phyloP scores from a whole-genome alignment of 1,284 basidiomycete species.

The Calocybe gambosa region DNA sequence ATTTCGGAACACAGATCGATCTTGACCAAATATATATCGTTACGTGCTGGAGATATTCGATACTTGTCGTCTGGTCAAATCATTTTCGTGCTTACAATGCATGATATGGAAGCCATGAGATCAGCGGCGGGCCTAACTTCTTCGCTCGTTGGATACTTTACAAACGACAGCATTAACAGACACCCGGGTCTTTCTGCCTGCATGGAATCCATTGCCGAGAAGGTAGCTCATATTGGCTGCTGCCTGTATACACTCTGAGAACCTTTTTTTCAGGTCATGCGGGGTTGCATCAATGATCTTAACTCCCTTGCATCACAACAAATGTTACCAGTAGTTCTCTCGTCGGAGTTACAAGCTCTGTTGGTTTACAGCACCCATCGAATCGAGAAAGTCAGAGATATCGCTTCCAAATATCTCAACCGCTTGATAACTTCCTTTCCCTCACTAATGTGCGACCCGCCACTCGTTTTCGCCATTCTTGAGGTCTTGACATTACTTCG shows the following conservation, averaged over 20 bases:
- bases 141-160: constrained; percentile 83
- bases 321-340: constrained; percentile 67
- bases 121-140: constrained; percentile 78
- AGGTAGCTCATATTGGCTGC: constrained; percentile 38
- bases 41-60: constrained; percentile 69
- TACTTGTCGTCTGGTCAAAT: constrained; percentile 79
- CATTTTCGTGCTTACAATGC: constrained; percentile 83
- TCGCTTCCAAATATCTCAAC: constrained; percentile 81
- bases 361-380: constrained; percentile 83
- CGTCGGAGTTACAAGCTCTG: constrained; percentile 71
- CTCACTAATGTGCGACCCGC: constrained; percentile 87
- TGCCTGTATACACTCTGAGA: constrained; percentile 4
- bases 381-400: constrained; percentile 73
- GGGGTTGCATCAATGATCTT: constrained; percentile 64
- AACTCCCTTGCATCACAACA: constrained; percentile 76
- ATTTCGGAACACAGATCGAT: constrained; percentile 60
- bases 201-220: constrained; percentile 85
- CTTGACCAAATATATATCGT: constrained; percentile 64
- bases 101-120: constrained; percentile 87
- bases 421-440: constrained; percentile 90
- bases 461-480: constrained; percentile 84
- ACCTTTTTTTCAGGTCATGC: constrained; percentile 53
- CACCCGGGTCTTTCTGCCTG: constrained; percentile 62
- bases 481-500: constrained; percentile 90
- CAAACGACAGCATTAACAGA: constrained; percentile 81